Evolutionary conservation across 345 rosid species (phyloP).

Genomic region (Citrus reticulata): DNA sequence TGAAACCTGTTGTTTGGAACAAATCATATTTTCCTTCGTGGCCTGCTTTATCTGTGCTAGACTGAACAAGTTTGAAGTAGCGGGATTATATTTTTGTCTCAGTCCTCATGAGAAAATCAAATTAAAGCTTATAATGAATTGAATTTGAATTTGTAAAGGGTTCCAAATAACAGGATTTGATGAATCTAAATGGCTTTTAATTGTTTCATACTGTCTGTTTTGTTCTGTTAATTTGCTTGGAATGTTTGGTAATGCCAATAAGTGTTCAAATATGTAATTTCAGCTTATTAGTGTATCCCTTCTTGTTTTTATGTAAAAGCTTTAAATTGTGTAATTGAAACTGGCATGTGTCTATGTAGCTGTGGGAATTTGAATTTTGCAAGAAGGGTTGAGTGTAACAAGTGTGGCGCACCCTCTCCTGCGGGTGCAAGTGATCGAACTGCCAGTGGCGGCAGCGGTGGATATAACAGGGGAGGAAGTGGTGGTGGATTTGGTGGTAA

Average conservation of each 20-base stretch:
- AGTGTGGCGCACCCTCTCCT: slow-evolving; percentile 82
- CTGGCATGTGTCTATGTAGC: slow-evolving; percentile 51
- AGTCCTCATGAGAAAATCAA: neutral
- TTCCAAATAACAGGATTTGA: neutral
- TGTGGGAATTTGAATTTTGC: slow-evolving; percentile 98
- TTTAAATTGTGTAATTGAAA: slow-evolving; percentile 21
- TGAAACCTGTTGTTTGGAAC: neutral
- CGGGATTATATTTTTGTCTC: neutral
- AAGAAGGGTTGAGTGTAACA: slow-evolving; percentile 93
- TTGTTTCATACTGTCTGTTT: neutral
- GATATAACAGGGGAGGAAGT: slow-evolving; percentile 51
- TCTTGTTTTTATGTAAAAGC: neutral
- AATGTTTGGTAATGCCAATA: neutral
- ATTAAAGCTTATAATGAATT: neutral
- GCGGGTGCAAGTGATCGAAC: slow-evolving; percentile 49
- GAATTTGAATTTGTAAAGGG: neutral
- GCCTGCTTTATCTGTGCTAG: neutral
- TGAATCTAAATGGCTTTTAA: neutral
- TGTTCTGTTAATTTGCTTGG: neutral
- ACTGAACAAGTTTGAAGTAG: neutral
- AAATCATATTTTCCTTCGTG: neutral
- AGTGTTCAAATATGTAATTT: neutral
- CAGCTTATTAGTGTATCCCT: neutral
- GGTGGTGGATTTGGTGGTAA: slow-evolving; percentile 50
- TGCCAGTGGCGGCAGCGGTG: slow-evolving; percentile 38